Evolutionary conservation across 805 yeast genomes (phyloP), one percentile per base, ranked within the genome.

Genomic region (Wickerhamomyces bisporus): DNA sequence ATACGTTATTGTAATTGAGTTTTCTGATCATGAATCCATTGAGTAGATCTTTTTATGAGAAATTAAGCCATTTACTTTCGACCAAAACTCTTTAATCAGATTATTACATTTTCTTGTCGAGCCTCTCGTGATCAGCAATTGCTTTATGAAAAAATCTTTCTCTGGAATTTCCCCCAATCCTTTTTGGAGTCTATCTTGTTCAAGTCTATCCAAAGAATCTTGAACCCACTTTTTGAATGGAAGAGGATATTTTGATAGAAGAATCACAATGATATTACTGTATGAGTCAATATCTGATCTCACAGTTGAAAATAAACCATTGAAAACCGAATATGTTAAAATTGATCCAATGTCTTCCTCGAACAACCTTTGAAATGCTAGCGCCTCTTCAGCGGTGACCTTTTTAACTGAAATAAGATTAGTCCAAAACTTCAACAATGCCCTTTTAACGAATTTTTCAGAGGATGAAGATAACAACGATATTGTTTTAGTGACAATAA

Each of bases 21-120:
- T 27, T 10, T 27, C 8, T 27, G 17, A n/a, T 26, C 61, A 41
- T 33, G 3, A 26, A 11, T 27, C 11, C 15, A 8, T 27, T 6
- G 15, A 11, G 16, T 30, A 30, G 7, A 26, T 36, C 26, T 58
- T 55, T 13, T 61, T 39, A 37, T 42, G 40, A 33, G 55, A 50
- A 5, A 69, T 58, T 36, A 77, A 55, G 1, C 82, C 81, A 44
- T 80, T 81, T 18, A 69, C 65, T 21, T 71, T 68, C 17, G 81
- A 58, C 89, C 89, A 83, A 58, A 81, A 78, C 36, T 70, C 74
- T 40, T 77, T 72, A 11, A 83, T 61, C 1, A 78, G 66, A 16
- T 71, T 77, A 35, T 75, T 71, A 3, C 81, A 79, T 28, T 71
- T 70, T 47, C 86, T 64, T 5, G 41, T 30, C 29, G 75, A 75